Conservation (phyloP, 2,329 filamentous ascomycete genomes). For the Colletotrichum abscissum region DNA sequence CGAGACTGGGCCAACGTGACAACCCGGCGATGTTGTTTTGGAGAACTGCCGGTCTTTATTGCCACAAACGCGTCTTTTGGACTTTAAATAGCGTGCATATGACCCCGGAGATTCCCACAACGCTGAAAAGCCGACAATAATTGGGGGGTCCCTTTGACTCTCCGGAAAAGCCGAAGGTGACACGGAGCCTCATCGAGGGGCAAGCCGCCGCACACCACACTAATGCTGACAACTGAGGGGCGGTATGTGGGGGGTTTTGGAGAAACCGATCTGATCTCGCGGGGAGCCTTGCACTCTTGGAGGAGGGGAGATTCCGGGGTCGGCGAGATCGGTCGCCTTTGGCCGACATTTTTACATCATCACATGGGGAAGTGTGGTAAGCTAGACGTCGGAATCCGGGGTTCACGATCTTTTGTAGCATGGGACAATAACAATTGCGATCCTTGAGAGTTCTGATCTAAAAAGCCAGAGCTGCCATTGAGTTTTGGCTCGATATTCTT, state of each 20-base stretch:
- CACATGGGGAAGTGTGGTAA: background rate
- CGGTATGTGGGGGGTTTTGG: background rate
- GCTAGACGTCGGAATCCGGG: background rate
- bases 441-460: background rate
- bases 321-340: slow-evolving; percentile 16
- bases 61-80: background rate
- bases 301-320: slow-evolving; percentile 25
- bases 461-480: background rate
- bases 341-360: slow-evolving; percentile 10
- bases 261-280: background rate
- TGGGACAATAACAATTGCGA: background rate
- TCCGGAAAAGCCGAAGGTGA: slow-evolving; percentile 18
- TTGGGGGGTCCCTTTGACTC: background rate
- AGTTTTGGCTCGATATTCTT: background rate
- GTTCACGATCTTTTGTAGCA: slow-evolving; percentile 3
- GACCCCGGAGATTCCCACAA: slow-evolving; percentile 6
- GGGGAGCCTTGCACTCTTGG: background rate
- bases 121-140: background rate
- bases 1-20: background rate
- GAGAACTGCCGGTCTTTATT: background rate
- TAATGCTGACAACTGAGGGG: background rate
- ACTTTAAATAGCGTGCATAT: slow-evolving; percentile 11
- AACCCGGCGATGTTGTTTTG: background rate
- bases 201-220: slow-evolving; percentile 1
- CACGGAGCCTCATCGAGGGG: background rate